These are phyloP conservation scores for Pichia phayaonensis DNA, from an alignment of 805 yeast species.

Conservation along the genomic window DNA sequence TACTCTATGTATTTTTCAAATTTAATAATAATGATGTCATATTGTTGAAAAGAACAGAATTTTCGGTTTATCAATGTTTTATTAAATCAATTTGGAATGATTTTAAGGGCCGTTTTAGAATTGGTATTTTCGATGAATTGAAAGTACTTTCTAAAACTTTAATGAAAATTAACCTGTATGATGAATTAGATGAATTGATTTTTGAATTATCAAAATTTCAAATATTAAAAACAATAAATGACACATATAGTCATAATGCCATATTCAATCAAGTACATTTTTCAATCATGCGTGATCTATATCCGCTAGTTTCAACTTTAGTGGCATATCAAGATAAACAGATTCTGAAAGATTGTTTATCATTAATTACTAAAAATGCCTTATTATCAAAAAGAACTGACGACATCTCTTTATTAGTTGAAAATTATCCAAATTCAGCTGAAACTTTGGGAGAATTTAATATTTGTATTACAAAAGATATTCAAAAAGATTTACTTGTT, in stretches of 20 bases:
- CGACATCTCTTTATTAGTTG: slow-evolving; percentile 55
- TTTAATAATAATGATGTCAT: slow-evolving; percentile 5
- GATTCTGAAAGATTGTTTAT: slow-evolving; percentile 11
- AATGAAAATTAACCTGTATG: slow-evolving; percentile 14
- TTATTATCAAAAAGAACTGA: slow-evolving; percentile 38
- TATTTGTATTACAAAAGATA: slow-evolving; percentile 38
- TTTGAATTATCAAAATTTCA: slow-evolving; percentile 32
- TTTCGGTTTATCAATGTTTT: slow-evolving; percentile 9
- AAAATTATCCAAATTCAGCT: slow-evolving; percentile 43
- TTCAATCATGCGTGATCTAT: slow-evolving; percentile 34
- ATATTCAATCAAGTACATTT: slow-evolving; percentile 27
- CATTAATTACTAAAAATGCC: slow-evolving; percentile 17
- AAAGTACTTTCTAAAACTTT: slow-evolving; percentile 15
- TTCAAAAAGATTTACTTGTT: slow-evolving; percentile 47
- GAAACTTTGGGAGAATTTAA: slow-evolving; percentile 53
- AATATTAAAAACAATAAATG: slow-evolving; percentile 21
- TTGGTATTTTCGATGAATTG: slow-evolving; percentile 2
- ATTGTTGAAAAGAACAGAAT: slow-evolving; percentile 9
- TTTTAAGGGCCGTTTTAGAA: not conserved
- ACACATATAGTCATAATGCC: slow-evolving; percentile 17
- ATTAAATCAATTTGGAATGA: slow-evolving; percentile 3
- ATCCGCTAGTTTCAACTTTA: slow-evolving; percentile 21
- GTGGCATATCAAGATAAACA: slow-evolving; percentile 3
- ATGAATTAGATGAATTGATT: slow-evolving; percentile 24
- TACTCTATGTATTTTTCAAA: slow-evolving; percentile 6